These are phyloP conservation scores for Craspedostauros australis DNA, from an alignment of 108 stramenopile genomes.

Conservation along the genomic window DNA sequence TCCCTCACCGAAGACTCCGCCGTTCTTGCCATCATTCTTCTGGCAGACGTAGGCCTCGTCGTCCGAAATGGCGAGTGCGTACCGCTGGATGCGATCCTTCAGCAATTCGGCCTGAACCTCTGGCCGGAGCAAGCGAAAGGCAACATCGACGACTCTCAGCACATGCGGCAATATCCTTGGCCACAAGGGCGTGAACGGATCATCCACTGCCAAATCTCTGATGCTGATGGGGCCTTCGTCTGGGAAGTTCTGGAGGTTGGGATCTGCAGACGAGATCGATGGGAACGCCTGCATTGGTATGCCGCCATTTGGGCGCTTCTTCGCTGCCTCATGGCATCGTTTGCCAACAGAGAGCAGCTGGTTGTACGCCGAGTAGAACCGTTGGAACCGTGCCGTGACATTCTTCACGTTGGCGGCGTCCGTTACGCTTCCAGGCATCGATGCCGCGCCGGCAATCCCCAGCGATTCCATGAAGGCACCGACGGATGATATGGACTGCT, in stretches of 20 bases:
- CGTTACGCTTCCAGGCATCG: constrained; percentile 54
- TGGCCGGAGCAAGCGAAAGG: constrained; percentile 69
- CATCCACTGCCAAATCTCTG: constrained; percentile 66
- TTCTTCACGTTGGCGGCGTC: constrained; percentile 58
- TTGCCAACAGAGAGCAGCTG: constrained; percentile 82
- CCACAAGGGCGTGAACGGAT: constrained; percentile 86
- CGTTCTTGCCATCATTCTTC: constrained; percentile 55
- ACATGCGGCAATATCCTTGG: constrained; percentile 68
- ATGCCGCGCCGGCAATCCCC: constrained; percentile 56
- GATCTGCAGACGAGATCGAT: constrained; percentile 8
- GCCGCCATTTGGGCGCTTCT: constrained; percentile 53
- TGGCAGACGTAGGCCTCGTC: constrained; percentile 80
- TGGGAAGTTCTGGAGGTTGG: constrained; percentile 40
- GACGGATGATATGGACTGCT: constrained; percentile 47
- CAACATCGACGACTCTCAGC: constrained; percentile 47
- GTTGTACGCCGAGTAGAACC: constrained; percentile 73
- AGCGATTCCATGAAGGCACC: constrained; percentile 50
- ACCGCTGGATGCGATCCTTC: constrained; percentile 61
- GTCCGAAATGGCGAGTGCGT: constrained; percentile 81
- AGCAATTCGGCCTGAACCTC: constrained; percentile 56
- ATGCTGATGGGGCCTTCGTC: constrained; percentile 83
- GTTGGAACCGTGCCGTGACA: constrained; percentile 41
- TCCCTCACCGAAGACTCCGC: constrained; percentile 86
- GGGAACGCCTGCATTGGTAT: constrained; percentile 27
- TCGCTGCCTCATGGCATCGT: constrained; percentile 80